Evolutionary conservation across 345 rosid genomes (phyloP), one percentile per base, ranked within the genome.

Genomic region (Populus pruinosa): DNA sequence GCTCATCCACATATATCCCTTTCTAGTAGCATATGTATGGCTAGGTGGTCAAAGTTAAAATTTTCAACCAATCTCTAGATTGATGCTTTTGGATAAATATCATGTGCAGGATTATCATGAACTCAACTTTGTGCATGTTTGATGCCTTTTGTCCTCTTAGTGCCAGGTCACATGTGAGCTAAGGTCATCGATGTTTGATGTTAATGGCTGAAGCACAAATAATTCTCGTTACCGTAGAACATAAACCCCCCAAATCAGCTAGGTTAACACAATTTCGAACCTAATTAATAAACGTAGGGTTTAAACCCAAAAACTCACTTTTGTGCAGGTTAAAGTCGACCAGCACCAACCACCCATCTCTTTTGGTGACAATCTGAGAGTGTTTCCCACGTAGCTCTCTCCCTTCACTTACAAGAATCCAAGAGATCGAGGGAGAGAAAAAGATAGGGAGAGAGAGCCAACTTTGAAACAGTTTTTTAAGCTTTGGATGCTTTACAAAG

Each of bases 401-500:
- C 74, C 69, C 83, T 87, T 83, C 72, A 78, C 72, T 71, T 59
- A 78, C 27, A 83, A 81, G 88, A 76, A 83, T 85, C 83, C 84
- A 74, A 83, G 64, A 83, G 77, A 72, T 39, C 11, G 56, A 59
- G 18, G 43, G 11, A 17, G 38, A 41, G 25, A 39, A 21, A 69
- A 67, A 79, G 12, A 23, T 25, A 10, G 79, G 81, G 66, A 72
- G 27, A 29, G 44, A 56, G 14, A 41, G n/a, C 67, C 39, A 21
- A 67, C 38, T 72, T 53, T 36, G 65, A 70, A 41, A 66, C 78
- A 63, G 70, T 27, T 70, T 77, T 69, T 65, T 4, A 33, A 41
- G 82, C 86, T 79, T 85, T 84, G 84, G 85, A 78, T 76, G 81
- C 88, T 82, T 81, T 78, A 25, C n/a, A 77, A 80, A 72, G 76